Conservation (phyloP, 345 rosid species). For the Sisymbrium irio region DNA sequence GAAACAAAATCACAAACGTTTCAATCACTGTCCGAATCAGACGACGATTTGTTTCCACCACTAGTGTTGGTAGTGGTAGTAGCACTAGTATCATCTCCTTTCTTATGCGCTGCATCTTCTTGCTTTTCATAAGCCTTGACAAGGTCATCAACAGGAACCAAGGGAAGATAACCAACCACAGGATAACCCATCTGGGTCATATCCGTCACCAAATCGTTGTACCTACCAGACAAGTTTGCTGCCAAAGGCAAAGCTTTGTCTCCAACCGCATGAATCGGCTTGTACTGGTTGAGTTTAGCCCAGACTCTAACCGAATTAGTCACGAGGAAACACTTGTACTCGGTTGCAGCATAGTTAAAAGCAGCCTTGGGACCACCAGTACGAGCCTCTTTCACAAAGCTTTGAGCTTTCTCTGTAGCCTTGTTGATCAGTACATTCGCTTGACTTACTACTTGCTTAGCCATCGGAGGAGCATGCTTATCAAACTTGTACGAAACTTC, state of each 20-base stretch:
- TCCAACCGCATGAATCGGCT: conserved; percentile 49
- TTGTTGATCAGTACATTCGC: conserved; percentile 39
- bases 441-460: conserved; percentile 49
- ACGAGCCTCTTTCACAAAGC: conserved; percentile 51
- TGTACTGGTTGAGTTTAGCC: conserved; percentile 47
- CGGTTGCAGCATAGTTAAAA: conserved; percentile 41
- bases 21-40: conserved; percentile 57
- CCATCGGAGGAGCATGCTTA: conserved; percentile 67
- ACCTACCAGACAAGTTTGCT: conserved; percentile 48
- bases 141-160: conserved; percentile 69
- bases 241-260: conserved; percentile 56
- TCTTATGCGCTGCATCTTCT: conserved; percentile 31
- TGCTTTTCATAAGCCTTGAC: conserved; percentile 51
- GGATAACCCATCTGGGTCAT: conserved; percentile 60
- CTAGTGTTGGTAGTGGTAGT: not conserved
- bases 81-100: conserved; percentile 14
- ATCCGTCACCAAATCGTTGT: conserved; percentile 46
- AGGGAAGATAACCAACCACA: conserved; percentile 50
- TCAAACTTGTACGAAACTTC: conserved; percentile 57
- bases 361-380: conserved; percentile 66
- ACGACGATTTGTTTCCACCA: conserved; percentile 26
- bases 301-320: conserved; percentile 55
- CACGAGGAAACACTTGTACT: conserved; percentile 52
- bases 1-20: not conserved
- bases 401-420: conserved; percentile 48